Conservation (phyloP, 208 protist genomes). For the Leishmania lainsoni region DNA sequence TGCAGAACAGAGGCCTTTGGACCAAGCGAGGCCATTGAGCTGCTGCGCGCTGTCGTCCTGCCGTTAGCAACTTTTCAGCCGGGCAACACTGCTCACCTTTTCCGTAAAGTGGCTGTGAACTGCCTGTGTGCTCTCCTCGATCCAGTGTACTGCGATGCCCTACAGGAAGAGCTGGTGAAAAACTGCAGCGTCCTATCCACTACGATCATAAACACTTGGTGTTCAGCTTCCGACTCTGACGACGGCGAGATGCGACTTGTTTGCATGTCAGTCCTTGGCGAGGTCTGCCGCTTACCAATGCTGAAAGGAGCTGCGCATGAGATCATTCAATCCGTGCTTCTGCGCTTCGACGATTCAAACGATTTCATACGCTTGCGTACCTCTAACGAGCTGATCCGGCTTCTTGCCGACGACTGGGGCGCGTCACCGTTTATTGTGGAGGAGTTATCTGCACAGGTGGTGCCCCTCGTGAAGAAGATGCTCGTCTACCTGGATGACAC, state of each 20-base stretch:
- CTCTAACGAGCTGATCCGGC: constrained; percentile 36
- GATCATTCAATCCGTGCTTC: constrained; percentile 67
- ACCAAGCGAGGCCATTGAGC: constrained; percentile 43
- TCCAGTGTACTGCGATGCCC: constrained; percentile 24
- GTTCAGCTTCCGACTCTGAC: constrained; percentile 79
- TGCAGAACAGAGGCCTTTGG: constrained; percentile 36
- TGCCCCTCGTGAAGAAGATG: constrained; percentile 71
- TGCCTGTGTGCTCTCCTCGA: constrained; percentile 70
- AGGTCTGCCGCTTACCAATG: constrained; percentile 60
- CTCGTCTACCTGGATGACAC: constrained; percentile 88
- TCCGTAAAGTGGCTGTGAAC: constrained; percentile 86
- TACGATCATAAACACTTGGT: constrained; percentile 65
- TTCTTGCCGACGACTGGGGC: constrained; percentile 24
- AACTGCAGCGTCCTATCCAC: constrained; percentile 45
- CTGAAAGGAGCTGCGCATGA: constrained; percentile 63
- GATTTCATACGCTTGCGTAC: constrained; percentile 63
- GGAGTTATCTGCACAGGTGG: constrained; percentile 69
- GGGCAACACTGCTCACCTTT: constrained; percentile 70
- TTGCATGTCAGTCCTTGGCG: constrained; percentile 61
- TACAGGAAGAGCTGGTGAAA: constrained; percentile 32
- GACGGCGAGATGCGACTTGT: constrained; percentile 86
- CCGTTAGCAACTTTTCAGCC: constrained; percentile 67
- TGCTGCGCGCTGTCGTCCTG: constrained; percentile 72
- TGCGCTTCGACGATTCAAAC: constrained; percentile 86
- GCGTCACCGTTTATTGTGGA: constrained; percentile 41